Base-by-base conservation (phyloP, 768 basidiomycete genomes). In the Pleurotus salmoneostramineus region DNA sequence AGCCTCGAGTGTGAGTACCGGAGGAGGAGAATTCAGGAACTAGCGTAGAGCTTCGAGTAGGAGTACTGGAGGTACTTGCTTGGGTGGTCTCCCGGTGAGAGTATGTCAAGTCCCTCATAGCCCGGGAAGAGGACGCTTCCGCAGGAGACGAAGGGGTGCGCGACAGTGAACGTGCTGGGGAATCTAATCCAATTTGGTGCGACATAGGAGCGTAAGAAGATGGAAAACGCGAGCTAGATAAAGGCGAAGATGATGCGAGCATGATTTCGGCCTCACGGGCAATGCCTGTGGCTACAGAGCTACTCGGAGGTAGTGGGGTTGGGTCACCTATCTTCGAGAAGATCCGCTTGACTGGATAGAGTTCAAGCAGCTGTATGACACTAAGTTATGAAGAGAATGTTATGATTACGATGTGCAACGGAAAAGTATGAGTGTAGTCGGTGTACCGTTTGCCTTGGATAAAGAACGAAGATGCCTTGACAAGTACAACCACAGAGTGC, bases 231-330 rank as follows among this genome's bases (percentile, higher is more conserved):
- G 12, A 17, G 12, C 15, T 45, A 14, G 44, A 45, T 45, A 5
- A 45, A 42, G 40, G 3, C 4, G 12, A 14, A 6, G 44, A 10
- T 3, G 44, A 45, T 17, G 44, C 8, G 15, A 17, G 15, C 14
- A 5, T n/a, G 44, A 45, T 11, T 32, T 34, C 37, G 27, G 52
- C 52, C n/a, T 55, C 52, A 27, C 52, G 52, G 43, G 52, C 52
- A 15, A 55, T 55, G 21, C 52, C 52, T 14, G 34, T 55, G n/a
- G 52, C 52, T 3, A 40, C 37, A 8, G 52, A 55, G 36, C 52
- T 55, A 31, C 14, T 37, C 43, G 52, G 36, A 12, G 52, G 52
- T 36, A 55, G 37, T 10, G 15, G 15, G 14, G 11, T 42, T 15
- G 52, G 52, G 6, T 37, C n/a, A 5, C 52, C 52, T 12, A 55